Percentiles rank a stretch among this genome's conserved stretches.
Evolutionary conservation across 164 flowering plant genomes (phyloP).

Genomic region (Stephania japonica): DNA sequence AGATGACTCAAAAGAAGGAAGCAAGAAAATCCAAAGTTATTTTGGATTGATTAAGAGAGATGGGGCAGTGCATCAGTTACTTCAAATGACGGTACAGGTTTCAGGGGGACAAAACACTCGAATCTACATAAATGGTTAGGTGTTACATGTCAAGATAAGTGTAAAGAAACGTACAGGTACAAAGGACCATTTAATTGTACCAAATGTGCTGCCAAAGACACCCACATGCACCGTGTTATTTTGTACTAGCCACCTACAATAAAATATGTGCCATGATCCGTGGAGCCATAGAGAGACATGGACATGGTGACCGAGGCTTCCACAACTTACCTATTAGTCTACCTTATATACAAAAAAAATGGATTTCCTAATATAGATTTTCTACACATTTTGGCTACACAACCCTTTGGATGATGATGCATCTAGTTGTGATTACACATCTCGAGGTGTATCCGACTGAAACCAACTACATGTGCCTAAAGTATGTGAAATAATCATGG

Average conservation of each 20-base stretch:
- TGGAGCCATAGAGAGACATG: slow-evolving; percentile 1
- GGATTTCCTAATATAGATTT: no score
- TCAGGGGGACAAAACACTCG: slow-evolving; percentile 1
- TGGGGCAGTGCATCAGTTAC: neutral
- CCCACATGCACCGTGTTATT: slow-evolving; percentile 10
- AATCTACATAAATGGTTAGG: neutral
- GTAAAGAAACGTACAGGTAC: slow-evolving; percentile 10
- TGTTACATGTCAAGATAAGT: slow-evolving; percentile 2
- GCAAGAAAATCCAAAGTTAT: neutral
- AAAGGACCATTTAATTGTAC: slow-evolving; percentile 10
- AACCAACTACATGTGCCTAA: neutral
- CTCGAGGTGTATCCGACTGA: no score
- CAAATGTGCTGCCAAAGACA: slow-evolving; percentile 2
- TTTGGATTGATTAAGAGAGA: neutral
- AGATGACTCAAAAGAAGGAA: neutral
- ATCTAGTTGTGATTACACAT: no score
- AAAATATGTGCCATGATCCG: slow-evolving; percentile 3
- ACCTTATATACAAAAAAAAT: no score
- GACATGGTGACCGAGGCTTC: slow-evolving; percentile 7
- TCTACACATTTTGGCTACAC: no score
- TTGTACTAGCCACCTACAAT: neutral
- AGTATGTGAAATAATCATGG: neutral
- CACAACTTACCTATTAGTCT: neutral
- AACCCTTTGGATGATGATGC: no score
- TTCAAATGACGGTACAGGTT: neutral